phyloP scores from a whole-genome alignment of 2,329 filamentous ascomycete genomes.

The Didymella segeticola region DNA sequence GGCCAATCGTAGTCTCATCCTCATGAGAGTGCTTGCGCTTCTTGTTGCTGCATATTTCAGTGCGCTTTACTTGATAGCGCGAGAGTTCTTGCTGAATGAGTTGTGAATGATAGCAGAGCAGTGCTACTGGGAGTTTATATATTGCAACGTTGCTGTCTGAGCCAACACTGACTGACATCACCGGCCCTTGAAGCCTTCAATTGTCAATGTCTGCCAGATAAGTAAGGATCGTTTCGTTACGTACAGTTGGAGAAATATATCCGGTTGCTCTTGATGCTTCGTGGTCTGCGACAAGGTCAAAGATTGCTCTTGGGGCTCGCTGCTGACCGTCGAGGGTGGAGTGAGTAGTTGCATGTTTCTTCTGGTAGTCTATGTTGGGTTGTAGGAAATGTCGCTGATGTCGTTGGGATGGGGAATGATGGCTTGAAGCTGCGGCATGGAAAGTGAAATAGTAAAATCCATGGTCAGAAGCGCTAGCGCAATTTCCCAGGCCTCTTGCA shows the following conservation, averaged over 20 bases:
- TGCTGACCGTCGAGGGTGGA: not conserved
- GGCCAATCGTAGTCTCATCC: not conserved
- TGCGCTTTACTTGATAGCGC: not conserved
- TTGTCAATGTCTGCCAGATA: not conserved
- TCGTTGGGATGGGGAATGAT: not conserved
- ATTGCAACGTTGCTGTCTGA: not conserved
- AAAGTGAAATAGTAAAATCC: not conserved
- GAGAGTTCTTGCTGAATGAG: slow-evolving; percentile 15
- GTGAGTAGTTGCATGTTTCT: not conserved
- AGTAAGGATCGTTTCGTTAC: not conserved
- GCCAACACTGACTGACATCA: slow-evolving; percentile 14
- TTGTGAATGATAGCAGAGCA: slow-evolving; percentile 18
- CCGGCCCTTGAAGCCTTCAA: slow-evolving; percentile 17
- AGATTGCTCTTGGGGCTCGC: not conserved
- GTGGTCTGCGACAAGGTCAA: not conserved
- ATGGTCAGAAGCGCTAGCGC: not conserved
- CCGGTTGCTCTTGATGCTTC: not conserved
- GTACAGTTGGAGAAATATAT: not conserved
- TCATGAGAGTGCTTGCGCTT: slow-evolving; percentile 18
- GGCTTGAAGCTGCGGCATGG: not conserved
- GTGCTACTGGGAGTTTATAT: slow-evolving; percentile 17
- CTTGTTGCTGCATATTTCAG: slow-evolving; percentile 1
- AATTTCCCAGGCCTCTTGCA: not conserved
- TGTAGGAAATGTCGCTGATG: not conserved
- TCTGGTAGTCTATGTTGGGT: not conserved